Conservation (phyloP, 83 land plant genomes). For the Thuja plicata region DNA sequence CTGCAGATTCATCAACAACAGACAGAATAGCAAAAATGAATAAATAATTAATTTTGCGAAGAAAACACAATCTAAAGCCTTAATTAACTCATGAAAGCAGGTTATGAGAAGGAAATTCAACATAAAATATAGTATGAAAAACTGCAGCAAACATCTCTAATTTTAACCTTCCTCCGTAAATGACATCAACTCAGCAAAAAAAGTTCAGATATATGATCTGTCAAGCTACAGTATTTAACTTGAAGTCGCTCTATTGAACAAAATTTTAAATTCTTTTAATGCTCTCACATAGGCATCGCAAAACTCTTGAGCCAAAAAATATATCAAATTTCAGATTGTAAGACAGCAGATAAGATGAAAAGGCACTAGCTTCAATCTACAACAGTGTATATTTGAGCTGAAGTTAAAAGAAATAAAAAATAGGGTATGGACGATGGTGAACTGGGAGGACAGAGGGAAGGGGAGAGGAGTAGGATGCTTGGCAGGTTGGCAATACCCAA, state of each 20-base stretch:
- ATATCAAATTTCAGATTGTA: not conserved
- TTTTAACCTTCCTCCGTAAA: not conserved
- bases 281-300: not conserved
- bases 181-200: not conserved
- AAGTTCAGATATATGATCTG: not conserved
- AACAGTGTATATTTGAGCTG: not conserved
- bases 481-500: not conserved
- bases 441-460: too few species aligned
- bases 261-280: not conserved
- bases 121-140: not conserved
- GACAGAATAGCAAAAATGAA: not conserved
- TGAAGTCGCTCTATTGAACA: not conserved
- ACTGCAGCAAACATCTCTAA: not conserved
- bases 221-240: not conserved
- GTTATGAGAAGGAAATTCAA: not conserved
- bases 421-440: not conserved
- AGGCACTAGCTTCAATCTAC: not conserved
- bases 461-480: not conserved
- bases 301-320: not conserved
- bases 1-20: constrained; percentile 14
- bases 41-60: not conserved
- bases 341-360: not conserved
- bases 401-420: too few species aligned
- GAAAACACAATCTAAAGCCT: not conserved
- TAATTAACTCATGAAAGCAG: not conserved